A percentile compares a stretch with the other conserved stretches of the same genome.
Conservation (phyloP, 2,329 filamentous ascomycete species). For the Lasiodiplodia sp. region DNA sequence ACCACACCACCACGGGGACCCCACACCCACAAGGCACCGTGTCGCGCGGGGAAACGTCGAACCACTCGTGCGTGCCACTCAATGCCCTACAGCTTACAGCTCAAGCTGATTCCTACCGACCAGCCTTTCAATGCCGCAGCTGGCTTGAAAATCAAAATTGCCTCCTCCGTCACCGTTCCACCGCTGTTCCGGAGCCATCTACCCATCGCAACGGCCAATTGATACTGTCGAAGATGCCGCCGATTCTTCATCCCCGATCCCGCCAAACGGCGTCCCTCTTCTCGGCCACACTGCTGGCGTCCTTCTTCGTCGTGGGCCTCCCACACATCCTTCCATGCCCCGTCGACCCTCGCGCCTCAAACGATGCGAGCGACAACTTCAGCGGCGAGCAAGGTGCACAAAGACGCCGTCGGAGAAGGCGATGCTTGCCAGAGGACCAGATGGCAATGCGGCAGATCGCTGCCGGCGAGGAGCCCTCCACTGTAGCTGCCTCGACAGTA, state of each 20-base stretch:
- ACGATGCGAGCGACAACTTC: conserved; percentile 48
- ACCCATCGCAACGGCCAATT: not conserved
- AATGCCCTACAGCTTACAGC: not conserved
- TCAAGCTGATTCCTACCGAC: not conserved
- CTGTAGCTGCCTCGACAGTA: conserved; percentile 10
- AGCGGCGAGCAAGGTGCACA: conserved; percentile 41
- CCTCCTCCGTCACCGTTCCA: not conserved
- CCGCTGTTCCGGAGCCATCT: conserved; percentile 1
- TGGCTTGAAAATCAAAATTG: not conserved
- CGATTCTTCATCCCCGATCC: conserved; percentile 88
- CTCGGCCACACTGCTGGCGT: conserved; percentile 86
- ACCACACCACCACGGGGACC: conserved; percentile 11
- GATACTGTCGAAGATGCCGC: conserved; percentile 66
- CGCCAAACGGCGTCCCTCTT: conserved; percentile 94
- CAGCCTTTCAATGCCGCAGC: conserved; percentile 22
- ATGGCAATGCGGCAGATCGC: conserved; percentile 32
- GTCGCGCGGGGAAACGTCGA: not conserved
- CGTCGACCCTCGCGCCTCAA: conserved; percentile 74
- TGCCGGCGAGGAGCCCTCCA: conserved; percentile 36
- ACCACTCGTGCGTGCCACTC: conserved; percentile 4
- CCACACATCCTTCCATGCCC: conserved; percentile 94
- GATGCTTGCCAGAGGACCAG: conserved; percentile 38
- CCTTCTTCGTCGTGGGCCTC: conserved; percentile 89
- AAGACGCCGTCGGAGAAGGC: conserved; percentile 45
- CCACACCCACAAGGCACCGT: conserved; percentile 12